These are phyloP conservation scores for Alectoria sarmentosa DNA, from an alignment of 495 filamentous ascomycete species.

Conservation along the genomic window DNA sequence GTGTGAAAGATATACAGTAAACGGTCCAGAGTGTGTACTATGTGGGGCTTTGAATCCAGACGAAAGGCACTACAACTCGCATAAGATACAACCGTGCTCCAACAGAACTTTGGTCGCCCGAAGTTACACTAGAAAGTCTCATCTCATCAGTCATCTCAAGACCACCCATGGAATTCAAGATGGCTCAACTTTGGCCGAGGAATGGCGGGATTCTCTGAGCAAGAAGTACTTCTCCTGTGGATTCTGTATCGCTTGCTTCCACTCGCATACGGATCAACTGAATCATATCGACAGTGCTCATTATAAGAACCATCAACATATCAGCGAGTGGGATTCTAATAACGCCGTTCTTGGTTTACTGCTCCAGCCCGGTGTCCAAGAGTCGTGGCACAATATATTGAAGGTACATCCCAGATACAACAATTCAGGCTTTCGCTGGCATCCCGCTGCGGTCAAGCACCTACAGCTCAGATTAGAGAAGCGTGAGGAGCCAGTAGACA, in stretches of 20 bases:
- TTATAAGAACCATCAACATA: neutral
- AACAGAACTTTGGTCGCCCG: neutral
- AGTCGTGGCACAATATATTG: neutral
- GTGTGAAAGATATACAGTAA: neutral
- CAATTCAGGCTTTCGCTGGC: neutral
- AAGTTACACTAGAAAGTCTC: constrained; percentile 1
- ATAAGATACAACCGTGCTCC: neutral
- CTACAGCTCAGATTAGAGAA: neutral
- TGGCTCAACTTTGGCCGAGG: neutral
- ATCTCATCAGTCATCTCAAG: constrained; percentile 2
- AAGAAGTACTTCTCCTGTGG: constrained; percentile 11
- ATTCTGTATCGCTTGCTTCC: neutral
- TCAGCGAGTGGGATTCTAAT: neutral
- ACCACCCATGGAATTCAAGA: neutral
- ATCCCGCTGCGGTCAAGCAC: neutral
- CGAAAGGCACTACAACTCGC: neutral
- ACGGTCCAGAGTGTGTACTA: neutral
- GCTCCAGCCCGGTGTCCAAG: neutral
- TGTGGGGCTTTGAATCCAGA: neutral
- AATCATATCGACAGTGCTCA: constrained; percentile 11
- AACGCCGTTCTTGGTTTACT: constrained; percentile 8
- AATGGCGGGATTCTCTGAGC: neutral
- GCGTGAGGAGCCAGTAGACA: neutral
- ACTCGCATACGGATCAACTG: neutral
- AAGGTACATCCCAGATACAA: neutral